A percentile compares a stretch with the other conserved stretches of the same genome.
phyloP scores from a whole-genome alignment of 371 early-diverging fungal genomes.

The Thermomucor indicae-seudaticae region DNA sequence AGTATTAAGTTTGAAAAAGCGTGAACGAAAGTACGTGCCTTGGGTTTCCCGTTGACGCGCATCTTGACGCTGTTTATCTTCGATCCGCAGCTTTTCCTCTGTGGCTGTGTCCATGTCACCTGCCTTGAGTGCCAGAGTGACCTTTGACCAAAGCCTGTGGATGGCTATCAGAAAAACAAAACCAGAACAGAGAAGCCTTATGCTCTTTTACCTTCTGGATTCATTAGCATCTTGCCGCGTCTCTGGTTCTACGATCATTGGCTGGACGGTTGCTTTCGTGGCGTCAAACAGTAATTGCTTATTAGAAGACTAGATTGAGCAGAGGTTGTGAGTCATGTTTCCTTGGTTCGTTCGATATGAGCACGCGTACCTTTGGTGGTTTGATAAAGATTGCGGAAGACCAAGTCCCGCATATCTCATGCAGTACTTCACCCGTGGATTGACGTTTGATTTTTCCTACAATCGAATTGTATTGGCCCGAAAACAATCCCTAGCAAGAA shows the following conservation, averaged over 20 bases:
- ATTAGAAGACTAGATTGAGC: conserved; percentile 25
- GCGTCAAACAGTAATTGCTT: conserved; percentile 68
- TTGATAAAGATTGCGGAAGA: conserved; percentile 68
- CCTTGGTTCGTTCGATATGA: neutral
- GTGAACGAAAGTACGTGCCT: conserved; percentile 39
- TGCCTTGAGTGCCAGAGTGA: conserved; percentile 65
- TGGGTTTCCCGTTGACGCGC: conserved; percentile 55
- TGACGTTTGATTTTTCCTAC: conserved; percentile 79
- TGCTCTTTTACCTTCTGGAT: conserved; percentile 70
- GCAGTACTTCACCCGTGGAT: conserved; percentile 73
- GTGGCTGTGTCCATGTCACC: conserved; percentile 77
- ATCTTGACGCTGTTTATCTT: conserved; percentile 74
- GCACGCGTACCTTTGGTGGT: conserved; percentile 5
- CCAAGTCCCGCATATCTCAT: conserved; percentile 89
- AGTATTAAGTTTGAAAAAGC: conserved; percentile 39
- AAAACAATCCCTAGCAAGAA: conserved; percentile 68
- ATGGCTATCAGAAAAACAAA: neutral
- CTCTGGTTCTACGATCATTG: conserved; percentile 67
- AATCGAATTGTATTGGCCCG: conserved; percentile 79
- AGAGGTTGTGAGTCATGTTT: neutral
- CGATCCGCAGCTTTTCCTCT: conserved; percentile 73
- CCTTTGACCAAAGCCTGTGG: conserved; percentile 71
- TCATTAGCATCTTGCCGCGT: conserved; percentile 78
- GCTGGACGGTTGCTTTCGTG: conserved; percentile 47
- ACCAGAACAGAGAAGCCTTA: neutral